phyloP scores from a whole-genome alignment of 176 grass and related monocot genomes.

The Dendrocalamus sinicus region DNA sequence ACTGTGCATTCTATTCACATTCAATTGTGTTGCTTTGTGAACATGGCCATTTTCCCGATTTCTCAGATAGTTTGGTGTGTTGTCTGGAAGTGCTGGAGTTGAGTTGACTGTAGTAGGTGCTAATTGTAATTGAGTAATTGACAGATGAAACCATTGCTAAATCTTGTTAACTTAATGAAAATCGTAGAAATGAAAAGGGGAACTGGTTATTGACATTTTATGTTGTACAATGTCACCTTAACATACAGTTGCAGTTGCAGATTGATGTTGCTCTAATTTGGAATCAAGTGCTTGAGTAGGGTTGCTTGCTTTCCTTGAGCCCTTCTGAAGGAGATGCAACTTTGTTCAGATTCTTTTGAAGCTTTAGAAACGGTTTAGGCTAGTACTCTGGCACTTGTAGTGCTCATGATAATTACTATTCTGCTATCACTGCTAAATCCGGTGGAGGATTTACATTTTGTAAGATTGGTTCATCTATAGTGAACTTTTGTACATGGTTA shows the following conservation, averaged over 20 bases:
- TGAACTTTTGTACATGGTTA: background rate
- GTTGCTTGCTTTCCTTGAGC: conserved; percentile 16
- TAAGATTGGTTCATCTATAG: background rate
- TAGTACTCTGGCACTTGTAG: conserved; percentile 17
- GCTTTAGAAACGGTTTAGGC: background rate
- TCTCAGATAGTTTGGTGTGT: background rate
- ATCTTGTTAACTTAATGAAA: background rate
- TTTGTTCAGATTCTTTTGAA: background rate
- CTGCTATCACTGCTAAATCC: background rate
- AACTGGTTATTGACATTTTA: conserved; percentile 2
- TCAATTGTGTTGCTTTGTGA: background rate
- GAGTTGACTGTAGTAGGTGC: background rate
- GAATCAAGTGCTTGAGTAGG: background rate
- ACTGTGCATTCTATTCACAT: background rate
- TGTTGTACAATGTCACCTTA: background rate
- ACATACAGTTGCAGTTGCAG: conserved; percentile 17
- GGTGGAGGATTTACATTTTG: conserved; percentile 7
- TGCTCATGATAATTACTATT: background rate
- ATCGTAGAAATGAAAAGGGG: conserved; percentile 11
- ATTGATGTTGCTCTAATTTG: background rate
- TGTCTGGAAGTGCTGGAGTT: background rate
- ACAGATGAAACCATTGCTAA: background rate
- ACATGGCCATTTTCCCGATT: background rate
- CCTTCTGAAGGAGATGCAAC: background rate
- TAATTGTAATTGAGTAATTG: conserved; percentile 2